Evolutionary conservation across 2,329 filamentous ascomycete genomes (phyloP), one percentile per base, ranked within the genome.

Genomic region (Stachybotrys elegans): DNA sequence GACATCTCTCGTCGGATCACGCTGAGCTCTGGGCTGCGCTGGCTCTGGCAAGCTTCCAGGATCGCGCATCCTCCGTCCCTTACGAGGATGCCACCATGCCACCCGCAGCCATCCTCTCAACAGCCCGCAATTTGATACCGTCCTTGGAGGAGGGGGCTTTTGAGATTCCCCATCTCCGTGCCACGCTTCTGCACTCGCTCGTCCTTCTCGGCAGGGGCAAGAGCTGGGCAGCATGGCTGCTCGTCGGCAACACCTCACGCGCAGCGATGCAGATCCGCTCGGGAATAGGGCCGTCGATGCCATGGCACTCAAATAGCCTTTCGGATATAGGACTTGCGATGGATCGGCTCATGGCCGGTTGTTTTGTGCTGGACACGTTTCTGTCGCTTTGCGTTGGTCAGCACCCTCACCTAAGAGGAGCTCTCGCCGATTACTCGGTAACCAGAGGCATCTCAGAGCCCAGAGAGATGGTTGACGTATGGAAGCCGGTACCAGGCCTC

Each of bases 191-290:
- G 0, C 68, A 88, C 3, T 72, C 79, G 3, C 63, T 89, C 4
- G 66, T 85, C 19, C 79, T 84, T 34, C 63, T 88, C n/a, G 77
- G 76, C 0, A 73, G 74, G 40, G 71, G 74, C 16, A 71, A 77
- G n/a, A 69, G 71, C 25, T 69, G 69, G 13, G 63, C 75, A 3
- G 83, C 85, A 2, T 87, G 84, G 74, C 57, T 85, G 4, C 60
- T 85, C 1, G 69, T 86, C 17, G 84, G 83, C 1, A 71, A 76
- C 47, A 84, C 83, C n/a, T 75, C 79, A 54, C 74, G 49, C 5
- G 49, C 66, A 5, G 67, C 70, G 11, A 54, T 69, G 5, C 62
- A 66, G 19, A 45, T 57, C 17, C 53, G 48, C 22, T 43, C n/a
- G n/a, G n/a, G n/a, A n/a, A n/a, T n/a, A n/a, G n/a, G n/a, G n/a